A percentile compares a stretch with the other conserved stretches of the same genome.
Evolutionary conservation across 2,329 filamentous ascomycete species (phyloP).

Genomic region (Botryotinia calthae): DNA sequence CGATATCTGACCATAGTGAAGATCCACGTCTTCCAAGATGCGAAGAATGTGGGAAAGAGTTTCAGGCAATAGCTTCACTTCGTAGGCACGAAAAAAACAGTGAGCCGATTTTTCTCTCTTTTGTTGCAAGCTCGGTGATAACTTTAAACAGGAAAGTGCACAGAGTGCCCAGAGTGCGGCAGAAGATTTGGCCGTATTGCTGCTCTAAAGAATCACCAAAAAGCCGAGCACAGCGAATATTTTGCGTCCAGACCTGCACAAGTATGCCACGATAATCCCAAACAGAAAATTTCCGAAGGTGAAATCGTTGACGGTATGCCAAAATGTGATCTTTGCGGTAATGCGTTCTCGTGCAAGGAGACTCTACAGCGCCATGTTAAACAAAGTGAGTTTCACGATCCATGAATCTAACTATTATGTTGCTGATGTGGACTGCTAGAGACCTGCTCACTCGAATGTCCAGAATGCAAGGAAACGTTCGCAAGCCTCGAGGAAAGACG

Average conservation of each 20-base stretch:
- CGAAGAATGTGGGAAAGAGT: neutral
- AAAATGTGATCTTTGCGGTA: neutral
- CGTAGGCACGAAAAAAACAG: conserved; percentile 1
- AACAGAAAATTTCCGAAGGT: neutral
- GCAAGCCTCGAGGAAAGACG: neutral
- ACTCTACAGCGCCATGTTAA: neutral
- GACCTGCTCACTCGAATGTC: neutral
- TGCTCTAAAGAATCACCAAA: neutral
- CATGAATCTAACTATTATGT: neutral
- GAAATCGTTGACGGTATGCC: neutral
- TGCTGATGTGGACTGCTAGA: neutral
- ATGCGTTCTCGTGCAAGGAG: neutral
- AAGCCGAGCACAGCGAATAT: conserved; percentile 6
- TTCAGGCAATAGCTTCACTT: neutral
- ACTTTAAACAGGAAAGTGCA: neutral
- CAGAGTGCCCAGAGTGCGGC: conserved; percentile 2
- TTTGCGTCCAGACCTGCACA: neutral
- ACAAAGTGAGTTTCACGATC: neutral
- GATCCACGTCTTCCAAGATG: neutral
- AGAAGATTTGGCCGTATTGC: neutral
- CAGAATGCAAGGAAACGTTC: neutral
- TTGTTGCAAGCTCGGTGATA: neutral
- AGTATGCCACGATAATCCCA: neutral
- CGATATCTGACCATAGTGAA: neutral
- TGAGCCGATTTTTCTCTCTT: neutral